Percentiles rank a stretch among this genome's conserved stretches.
phyloP scores from a whole-genome alignment of 2,329 filamentous ascomycete species.

The Tolypocladium tundrense region DNA sequence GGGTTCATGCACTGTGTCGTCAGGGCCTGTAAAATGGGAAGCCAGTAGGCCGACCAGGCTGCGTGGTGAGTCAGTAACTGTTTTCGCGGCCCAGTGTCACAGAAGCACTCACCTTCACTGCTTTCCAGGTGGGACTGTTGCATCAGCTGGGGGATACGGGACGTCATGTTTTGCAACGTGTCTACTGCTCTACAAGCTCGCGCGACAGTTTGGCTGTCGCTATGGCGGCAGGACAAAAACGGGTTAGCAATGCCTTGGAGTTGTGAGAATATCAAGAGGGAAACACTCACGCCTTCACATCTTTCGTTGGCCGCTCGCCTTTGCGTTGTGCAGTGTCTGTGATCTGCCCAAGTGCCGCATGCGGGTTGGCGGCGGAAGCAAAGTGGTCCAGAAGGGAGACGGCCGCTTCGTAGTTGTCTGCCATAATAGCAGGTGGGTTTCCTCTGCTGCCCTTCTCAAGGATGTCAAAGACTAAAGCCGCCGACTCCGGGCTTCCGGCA shows the following conservation, averaged over 20 bases:
- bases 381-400: constrained; percentile 82
- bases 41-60: constrained; percentile 98
- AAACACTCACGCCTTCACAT: constrained; percentile 15
- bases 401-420: constrained; percentile 90
- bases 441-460: constrained; percentile 66
- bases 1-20: constrained; percentile 89
- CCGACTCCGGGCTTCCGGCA: constrained; percentile 57
- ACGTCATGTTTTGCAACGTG: constrained; percentile 73
- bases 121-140: constrained; percentile 86
- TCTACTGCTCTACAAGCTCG: constrained; percentile 73
- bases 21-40: constrained; percentile 82
- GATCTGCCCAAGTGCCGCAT: constrained; percentile 59
- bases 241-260: not conserved
- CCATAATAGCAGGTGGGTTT: constrained; percentile 72
- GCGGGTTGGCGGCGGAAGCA: constrained; percentile 69
- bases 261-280: not conserved
- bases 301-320: constrained; percentile 13
- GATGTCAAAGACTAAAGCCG: constrained; percentile 76
- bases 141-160: constrained; percentile 76
- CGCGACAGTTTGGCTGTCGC: constrained; percentile 46
- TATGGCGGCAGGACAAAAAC: constrained; percentile 4
- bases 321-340: constrained; percentile 40
- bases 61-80: constrained; percentile 1
- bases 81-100: not conserved
- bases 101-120: constrained; percentile 53